Conservation (phyloP, 2,329 filamentous ascomycete genomes). For the Arthrinium phaeospermum region DNA sequence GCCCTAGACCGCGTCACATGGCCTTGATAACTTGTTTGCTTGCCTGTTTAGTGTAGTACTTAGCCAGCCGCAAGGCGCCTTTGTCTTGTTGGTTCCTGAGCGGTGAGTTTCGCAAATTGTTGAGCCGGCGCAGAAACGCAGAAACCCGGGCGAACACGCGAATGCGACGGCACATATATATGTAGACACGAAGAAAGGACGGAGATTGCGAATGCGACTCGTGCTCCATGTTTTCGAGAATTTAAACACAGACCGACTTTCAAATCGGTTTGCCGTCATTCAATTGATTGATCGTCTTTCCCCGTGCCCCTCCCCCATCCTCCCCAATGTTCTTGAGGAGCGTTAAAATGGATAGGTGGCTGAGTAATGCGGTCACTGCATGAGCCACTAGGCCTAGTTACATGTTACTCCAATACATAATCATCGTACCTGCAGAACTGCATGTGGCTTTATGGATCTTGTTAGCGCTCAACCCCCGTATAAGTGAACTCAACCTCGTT, state of each 20-base stretch:
- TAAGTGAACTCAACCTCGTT: background rate
- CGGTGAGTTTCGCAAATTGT: constrained; percentile 16
- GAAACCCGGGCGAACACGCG: background rate
- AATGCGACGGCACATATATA: background rate
- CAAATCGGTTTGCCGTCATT: background rate
- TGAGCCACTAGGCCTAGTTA: background rate
- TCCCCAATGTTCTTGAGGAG: background rate
- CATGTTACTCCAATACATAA: background rate
- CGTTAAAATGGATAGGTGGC: background rate
- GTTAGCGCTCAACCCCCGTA: background rate
- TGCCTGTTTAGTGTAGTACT: constrained; percentile 5
- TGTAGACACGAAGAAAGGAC: background rate
- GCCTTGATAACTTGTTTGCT: background rate
- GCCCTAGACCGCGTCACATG: constrained; percentile 6
- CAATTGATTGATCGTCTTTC: background rate
- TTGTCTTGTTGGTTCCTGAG: background rate
- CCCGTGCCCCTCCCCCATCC: background rate
- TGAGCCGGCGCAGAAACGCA: background rate
- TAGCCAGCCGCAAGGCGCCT: background rate
- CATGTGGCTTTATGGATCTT: background rate
- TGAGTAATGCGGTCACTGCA: background rate
- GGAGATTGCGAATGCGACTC: background rate
- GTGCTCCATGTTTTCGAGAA: background rate
- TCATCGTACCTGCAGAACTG: background rate
- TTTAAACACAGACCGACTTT: background rate